Percentiles rank a stretch among this genome's conserved stretches.
These are phyloP conservation scores for Zygosaccharomyces lentus DNA, from an alignment of 805 yeast species.

Conservation along the genomic window DNA sequence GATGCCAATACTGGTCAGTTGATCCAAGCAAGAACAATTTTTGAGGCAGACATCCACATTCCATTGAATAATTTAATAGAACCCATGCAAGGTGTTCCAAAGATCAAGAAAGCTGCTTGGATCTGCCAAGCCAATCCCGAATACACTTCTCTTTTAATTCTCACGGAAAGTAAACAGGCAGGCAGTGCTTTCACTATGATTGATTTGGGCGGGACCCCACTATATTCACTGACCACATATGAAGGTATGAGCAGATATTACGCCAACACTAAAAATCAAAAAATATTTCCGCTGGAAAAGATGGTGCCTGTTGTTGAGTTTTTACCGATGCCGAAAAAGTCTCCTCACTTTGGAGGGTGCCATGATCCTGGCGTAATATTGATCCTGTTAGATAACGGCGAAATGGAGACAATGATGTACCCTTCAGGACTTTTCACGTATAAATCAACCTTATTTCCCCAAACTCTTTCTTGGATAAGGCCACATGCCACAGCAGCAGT, in stretches of 20 bases:
- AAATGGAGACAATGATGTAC: constrained; percentile 55
- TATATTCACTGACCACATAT: constrained; percentile 76
- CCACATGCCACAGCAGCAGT: constrained; percentile 60
- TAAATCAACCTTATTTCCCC: constrained; percentile 66
- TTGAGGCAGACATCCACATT: constrained; percentile 59
- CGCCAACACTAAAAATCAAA: constrained; percentile 52
- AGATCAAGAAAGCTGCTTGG: constrained; percentile 64
- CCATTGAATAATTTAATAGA: constrained; percentile 35
- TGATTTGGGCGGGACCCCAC: constrained; percentile 77
- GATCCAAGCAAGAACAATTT: constrained; percentile 67
- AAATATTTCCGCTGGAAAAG: constrained; percentile 51
- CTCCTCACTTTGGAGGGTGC: constrained; percentile 77
- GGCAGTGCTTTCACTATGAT: constrained; percentile 49
- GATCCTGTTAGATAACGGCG: constrained; percentile 57
- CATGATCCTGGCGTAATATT: constrained; percentile 70
- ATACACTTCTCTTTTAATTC: constrained; percentile 63
- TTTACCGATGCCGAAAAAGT: constrained; percentile 51
- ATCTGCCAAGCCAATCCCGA: constrained; percentile 77
- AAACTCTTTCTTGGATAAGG: constrained; percentile 71
- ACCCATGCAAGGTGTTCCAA: constrained; percentile 28
- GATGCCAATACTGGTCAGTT: constrained; percentile 75
- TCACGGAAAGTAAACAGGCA: constrained; percentile 55
- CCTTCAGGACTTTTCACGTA: constrained; percentile 52
- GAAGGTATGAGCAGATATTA: constrained; percentile 78
- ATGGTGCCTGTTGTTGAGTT: constrained; percentile 43